Evolutionary conservation across 805 yeast genomes (phyloP).

Genomic region (Huiozyma naganishii): DNA sequence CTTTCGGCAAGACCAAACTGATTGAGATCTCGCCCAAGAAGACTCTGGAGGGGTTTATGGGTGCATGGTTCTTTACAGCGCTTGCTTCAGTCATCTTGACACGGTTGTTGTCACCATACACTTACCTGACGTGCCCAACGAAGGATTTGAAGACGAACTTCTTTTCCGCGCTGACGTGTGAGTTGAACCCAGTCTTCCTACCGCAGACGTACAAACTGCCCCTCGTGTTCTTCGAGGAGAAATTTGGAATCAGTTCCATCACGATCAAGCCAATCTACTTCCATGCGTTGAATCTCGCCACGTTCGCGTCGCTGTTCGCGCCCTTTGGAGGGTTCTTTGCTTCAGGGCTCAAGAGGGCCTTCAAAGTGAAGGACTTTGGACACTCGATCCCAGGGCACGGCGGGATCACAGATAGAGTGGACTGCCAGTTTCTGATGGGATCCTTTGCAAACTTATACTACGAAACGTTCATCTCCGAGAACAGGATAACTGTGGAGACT

Average conservation of each 20-base stretch:
- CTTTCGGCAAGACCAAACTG: conserved; percentile 87
- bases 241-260: conserved; percentile 37
- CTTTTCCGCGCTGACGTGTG: conserved; percentile 59
- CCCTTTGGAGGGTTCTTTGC: conserved; percentile 99
- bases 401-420: conserved; percentile 94
- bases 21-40: conserved; percentile 93
- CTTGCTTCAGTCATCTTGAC: conserved; percentile 60
- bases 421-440: conserved; percentile 97
- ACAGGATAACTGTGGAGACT: conserved; percentile 61
- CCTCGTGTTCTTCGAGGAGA: conserved; percentile 37
- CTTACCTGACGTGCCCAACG: conserved; percentile 84
- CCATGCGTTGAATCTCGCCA: conserved; percentile 77
- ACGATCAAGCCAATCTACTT: conserved; percentile 78
- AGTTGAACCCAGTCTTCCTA: conserved; percentile 78
- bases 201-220: conserved; percentile 75
- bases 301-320: conserved; percentile 93
- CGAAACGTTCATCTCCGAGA: conserved; percentile 78
- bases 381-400: conserved; percentile 99
- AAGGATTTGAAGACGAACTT: conserved; percentile 49
- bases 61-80: conserved; percentile 94
- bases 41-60: conserved; percentile 93
- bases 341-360: conserved; percentile 92
- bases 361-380: conserved; percentile 94
- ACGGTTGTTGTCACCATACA: conserved; percentile 49
- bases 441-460: conserved; percentile 85